These are phyloP conservation scores for Penicillium bialowiezense DNA, from an alignment of 495 filamentous ascomycete species.

Conservation along the genomic window DNA sequence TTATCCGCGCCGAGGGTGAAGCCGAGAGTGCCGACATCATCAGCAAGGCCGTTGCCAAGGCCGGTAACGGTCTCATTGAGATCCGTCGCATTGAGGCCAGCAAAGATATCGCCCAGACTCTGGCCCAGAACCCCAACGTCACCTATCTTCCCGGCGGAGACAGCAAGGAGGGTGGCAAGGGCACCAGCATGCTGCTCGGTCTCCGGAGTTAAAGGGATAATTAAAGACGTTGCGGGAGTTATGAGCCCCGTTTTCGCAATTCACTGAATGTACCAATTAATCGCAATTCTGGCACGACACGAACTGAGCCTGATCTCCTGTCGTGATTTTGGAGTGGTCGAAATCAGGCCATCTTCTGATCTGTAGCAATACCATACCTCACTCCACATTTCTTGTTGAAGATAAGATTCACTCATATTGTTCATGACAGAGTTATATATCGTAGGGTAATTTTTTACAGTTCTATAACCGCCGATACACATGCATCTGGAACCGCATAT, in stretches of 20 bases:
- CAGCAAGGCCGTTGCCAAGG: slow-evolving; percentile 83
- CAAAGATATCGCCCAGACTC: slow-evolving; percentile 89
- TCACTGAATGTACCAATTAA: slow-evolving; percentile 32
- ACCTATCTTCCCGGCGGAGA: slow-evolving; percentile 85
- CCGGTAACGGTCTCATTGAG: slow-evolving; percentile 87
- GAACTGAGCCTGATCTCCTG: slow-evolving; percentile 19
- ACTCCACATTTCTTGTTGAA: slow-evolving; percentile 20
- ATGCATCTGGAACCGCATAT: slow-evolving; percentile 93
- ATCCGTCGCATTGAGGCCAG: slow-evolving; percentile 97
- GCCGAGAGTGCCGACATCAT: slow-evolving; percentile 95
- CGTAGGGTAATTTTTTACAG: background rate
- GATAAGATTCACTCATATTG: slow-evolving; percentile 4
- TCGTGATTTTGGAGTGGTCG: slow-evolving; percentile 28
- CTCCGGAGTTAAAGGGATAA: slow-evolving; percentile 43
- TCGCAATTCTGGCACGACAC: slow-evolving; percentile 17
- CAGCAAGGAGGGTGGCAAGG: slow-evolving; percentile 62
- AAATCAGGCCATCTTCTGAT: slow-evolving; percentile 22
- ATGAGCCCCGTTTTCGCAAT: slow-evolving; percentile 22
- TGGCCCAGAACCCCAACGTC: slow-evolving; percentile 90
- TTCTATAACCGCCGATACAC: slow-evolving; percentile 56
- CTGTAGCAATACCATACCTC: slow-evolving; percentile 48
- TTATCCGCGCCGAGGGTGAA: slow-evolving; percentile 96
- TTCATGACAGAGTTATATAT: slow-evolving; percentile 8
- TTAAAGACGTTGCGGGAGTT: slow-evolving; percentile 11
- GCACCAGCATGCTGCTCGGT: slow-evolving; percentile 58